Percentiles rank a stretch among this genome's conserved stretches.
Evolutionary conservation across 352 stramenopile species (phyloP).

Genomic region (Phytophthora pluvialis): DNA sequence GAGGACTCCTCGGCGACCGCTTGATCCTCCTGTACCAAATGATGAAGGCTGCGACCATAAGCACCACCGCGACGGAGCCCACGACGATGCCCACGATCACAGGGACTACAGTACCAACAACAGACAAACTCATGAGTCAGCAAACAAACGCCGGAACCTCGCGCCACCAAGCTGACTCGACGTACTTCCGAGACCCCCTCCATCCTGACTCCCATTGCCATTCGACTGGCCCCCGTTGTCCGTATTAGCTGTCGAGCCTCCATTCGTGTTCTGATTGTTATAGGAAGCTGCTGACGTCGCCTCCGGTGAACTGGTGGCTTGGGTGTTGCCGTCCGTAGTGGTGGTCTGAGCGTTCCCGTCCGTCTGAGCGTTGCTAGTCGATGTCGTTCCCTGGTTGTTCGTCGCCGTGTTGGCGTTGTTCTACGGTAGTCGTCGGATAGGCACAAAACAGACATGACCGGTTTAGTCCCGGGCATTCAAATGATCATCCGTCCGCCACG

Average conservation of each 20-base stretch:
- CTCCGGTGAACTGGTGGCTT: slow-evolving; percentile 19
- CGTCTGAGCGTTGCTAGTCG: slow-evolving; percentile 29
- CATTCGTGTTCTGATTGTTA: slow-evolving; percentile 21
- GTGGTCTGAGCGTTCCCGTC: slow-evolving; percentile 22
- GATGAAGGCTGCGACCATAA: slow-evolving; percentile 49
- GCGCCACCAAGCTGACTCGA: background rate
- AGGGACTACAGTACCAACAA: slow-evolving; percentile 16
- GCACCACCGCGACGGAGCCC: slow-evolving; percentile 39
- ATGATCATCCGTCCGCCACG: background rate
- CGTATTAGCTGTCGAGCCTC: slow-evolving; percentile 7
- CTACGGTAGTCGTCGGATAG: background rate
- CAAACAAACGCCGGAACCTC: background rate
- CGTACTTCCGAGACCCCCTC: slow-evolving; percentile 27
- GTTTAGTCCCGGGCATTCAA: slow-evolving; percentile 11
- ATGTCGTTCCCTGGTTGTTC: slow-evolving; percentile 24
- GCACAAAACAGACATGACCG: background rate
- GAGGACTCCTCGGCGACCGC: slow-evolving; percentile 18
- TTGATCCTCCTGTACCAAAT: slow-evolving; percentile 51
- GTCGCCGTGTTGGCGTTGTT: slow-evolving; percentile 7
- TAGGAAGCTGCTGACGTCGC: slow-evolving; percentile 25
- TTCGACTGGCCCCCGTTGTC: slow-evolving; percentile 30
- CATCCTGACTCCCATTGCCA: slow-evolving; percentile 18
- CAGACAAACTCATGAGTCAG: slow-evolving; percentile 7
- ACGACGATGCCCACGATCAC: slow-evolving; percentile 47
- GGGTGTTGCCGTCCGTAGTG: slow-evolving; percentile 22